These are phyloP conservation scores for Atalantia buxifolia DNA, from an alignment of 345 rosid species.

Conservation along the genomic window DNA sequence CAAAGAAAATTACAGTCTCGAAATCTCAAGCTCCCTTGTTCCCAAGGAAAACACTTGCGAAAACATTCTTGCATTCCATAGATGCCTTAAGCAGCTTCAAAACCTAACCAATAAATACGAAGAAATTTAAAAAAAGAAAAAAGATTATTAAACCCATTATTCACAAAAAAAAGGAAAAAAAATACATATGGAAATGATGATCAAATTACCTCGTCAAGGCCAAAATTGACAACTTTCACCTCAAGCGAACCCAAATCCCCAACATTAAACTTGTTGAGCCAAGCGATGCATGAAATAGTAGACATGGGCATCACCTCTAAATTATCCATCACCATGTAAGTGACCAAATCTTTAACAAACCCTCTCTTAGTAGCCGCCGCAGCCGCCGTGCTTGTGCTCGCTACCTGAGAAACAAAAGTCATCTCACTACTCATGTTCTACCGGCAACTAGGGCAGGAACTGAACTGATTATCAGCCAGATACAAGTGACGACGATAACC, in stretches of 20 bases:
- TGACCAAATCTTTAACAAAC: constrained; percentile 21
- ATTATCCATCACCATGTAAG: constrained; percentile 35
- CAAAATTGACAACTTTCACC: constrained; percentile 17
- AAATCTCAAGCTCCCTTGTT: no score
- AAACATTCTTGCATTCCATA: constrained; percentile 22
- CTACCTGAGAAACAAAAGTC: no score
- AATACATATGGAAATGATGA: not conserved
- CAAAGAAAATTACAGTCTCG: no score
- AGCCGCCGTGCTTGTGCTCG: no score
- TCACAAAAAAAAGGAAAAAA: not conserved
- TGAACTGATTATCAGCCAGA: no score
- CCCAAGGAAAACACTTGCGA: constrained; percentile 19
- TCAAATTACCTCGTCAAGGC: constrained; percentile 17
- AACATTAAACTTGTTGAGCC: constrained; percentile 19
- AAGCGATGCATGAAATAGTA: constrained; percentile 13
- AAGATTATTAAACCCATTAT: not conserved
- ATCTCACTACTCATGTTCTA: no score
- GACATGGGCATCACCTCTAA: constrained; percentile 29
- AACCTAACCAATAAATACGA: not conserved
- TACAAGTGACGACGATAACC: no score
- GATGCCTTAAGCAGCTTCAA: constrained; percentile 21
- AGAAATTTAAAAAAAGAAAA: not conserved
- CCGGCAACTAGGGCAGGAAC: no score
- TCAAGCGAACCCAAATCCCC: constrained; percentile 15
- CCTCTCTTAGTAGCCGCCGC: no score